These are phyloP conservation scores for Centrapalus pauciflorus DNA, from an alignment of 129 eudicot genomes.

Conservation along the genomic window DNA sequence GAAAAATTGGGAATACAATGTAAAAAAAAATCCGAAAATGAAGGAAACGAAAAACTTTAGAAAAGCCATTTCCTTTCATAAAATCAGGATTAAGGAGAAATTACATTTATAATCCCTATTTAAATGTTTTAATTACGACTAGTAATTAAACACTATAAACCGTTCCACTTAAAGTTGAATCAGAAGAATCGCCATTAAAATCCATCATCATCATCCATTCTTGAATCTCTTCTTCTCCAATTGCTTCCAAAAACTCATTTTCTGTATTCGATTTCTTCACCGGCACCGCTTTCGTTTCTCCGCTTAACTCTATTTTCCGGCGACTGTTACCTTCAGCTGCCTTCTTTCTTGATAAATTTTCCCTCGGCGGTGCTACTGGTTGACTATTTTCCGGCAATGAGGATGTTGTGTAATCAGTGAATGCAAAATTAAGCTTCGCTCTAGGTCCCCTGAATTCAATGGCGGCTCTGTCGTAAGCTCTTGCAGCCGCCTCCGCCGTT, in stretches of 20 bases:
- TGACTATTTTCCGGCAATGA: not conserved
- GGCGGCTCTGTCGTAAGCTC: conserved; percentile 65
- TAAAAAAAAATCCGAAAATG: too few species aligned
- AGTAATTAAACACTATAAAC: conserved; percentile 34
- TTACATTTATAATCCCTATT: not conserved
- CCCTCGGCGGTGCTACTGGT: not conserved
- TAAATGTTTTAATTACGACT: too few species aligned
- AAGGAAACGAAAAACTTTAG: too few species aligned
- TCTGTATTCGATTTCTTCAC: conserved; percentile 9
- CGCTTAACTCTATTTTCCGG: not conserved
- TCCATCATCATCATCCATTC: conserved; percentile 67
- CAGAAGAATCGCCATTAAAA: conserved; percentile 44
- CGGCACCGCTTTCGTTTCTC: conserved; percentile 1
- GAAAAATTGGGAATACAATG: too few species aligned
- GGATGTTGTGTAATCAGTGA: conserved; percentile 30
- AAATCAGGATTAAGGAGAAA: conserved; percentile 21
- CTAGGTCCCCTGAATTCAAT: conserved; percentile 68
- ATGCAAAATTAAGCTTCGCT: conserved; percentile 60
- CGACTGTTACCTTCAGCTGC: not conserved
- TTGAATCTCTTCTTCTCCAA: conserved; percentile 49
- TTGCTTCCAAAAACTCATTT: conserved; percentile 32
- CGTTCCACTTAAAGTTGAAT: conserved; percentile 40
- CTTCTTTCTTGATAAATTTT: not conserved
- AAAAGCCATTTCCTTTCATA: conserved; percentile 6
- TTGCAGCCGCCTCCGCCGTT: conserved; percentile 71